These are phyloP conservation scores for Arabidopsis hybrid DNA, from an alignment of 441 rosid genomes.

Conservation along the genomic window DNA sequence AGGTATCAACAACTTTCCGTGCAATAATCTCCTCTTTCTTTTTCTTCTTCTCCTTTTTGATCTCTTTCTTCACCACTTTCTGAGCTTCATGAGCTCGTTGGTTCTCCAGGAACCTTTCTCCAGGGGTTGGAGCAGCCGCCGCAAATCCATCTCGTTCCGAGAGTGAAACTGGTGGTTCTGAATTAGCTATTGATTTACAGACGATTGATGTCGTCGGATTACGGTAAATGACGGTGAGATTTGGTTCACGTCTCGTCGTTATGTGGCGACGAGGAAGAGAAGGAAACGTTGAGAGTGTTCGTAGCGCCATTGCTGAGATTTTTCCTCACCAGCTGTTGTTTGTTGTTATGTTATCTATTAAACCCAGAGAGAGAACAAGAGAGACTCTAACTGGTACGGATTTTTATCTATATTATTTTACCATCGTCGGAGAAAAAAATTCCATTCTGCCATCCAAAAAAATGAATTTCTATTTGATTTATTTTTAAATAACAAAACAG, in stretches of 20 bases:
- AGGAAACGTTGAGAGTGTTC: constrained; percentile 59
- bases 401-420: too few species aligned
- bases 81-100: constrained; percentile 67
- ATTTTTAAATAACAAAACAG: too few species aligned
- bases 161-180: constrained; percentile 46
- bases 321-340: not conserved
- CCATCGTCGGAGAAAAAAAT: too few species aligned
- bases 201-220: constrained; percentile 39
- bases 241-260: constrained; percentile 39
- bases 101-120: constrained; percentile 71
- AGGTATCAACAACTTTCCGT: constrained; percentile 53
- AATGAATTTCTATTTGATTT: too few species aligned
- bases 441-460: too few species aligned
- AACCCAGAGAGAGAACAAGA: too few species aligned
- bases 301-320: constrained; percentile 60
- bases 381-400: constrained; percentile 4
- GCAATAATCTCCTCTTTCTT: constrained; percentile 47
- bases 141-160: constrained; percentile 64
- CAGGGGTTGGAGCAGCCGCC: constrained; percentile 78
- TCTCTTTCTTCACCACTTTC: constrained; percentile 57
- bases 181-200: constrained; percentile 51
- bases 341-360: too few species aligned
- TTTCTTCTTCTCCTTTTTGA: constrained; percentile 56
- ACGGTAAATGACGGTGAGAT: constrained; percentile 41
- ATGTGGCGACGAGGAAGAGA: constrained; percentile 50